Percentiles rank a stretch among this genome's conserved stretches.
Conservation (phyloP, 2,329 filamentous ascomycete genomes). For the Claviceps sp. region DNA sequence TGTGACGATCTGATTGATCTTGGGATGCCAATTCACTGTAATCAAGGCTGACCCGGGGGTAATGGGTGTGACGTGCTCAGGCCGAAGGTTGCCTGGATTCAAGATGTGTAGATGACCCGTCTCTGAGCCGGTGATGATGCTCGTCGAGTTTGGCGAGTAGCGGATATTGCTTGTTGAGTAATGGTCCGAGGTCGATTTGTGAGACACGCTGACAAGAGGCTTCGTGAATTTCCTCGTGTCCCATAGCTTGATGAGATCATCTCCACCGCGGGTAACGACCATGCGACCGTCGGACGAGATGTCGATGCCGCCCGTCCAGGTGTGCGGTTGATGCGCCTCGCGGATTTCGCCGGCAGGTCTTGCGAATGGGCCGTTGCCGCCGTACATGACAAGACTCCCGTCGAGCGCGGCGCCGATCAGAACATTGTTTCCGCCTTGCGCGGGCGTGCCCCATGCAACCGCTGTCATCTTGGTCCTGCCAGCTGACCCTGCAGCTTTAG, state of each 20-base stretch:
- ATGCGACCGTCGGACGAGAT: slow-evolving; percentile 84
- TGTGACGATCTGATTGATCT: slow-evolving; percentile 90
- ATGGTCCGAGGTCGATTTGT: slow-evolving; percentile 70
- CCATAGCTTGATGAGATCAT: slow-evolving; percentile 91
- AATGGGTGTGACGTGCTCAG: slow-evolving; percentile 79
- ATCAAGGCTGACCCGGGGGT: slow-evolving; percentile 75
- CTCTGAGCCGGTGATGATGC: slow-evolving; percentile 78
- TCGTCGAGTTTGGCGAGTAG: slow-evolving; percentile 74
- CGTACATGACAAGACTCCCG: slow-evolving; percentile 83
- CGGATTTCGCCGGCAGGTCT: slow-evolving; percentile 72
- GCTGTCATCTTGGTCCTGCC: slow-evolving; percentile 90
- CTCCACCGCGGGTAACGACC: slow-evolving; percentile 80
- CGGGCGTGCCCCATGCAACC: slow-evolving; percentile 68
- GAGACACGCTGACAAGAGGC: slow-evolving; percentile 66
- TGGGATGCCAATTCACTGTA: slow-evolving; percentile 79
- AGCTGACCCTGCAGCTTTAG: slow-evolving; percentile 71
- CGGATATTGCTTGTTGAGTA: slow-evolving; percentile 78
- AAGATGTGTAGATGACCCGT: slow-evolving; percentile 82
- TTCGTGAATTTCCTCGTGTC: slow-evolving; percentile 92
- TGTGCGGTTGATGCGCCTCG: slow-evolving; percentile 68
- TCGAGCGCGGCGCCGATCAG: slow-evolving; percentile 77
- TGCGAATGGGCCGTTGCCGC: slow-evolving; percentile 73
- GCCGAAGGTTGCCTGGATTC: slow-evolving; percentile 77
- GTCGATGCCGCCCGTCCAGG: slow-evolving; percentile 86
- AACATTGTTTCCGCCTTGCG: slow-evolving; percentile 65